phyloP scores from a whole-genome alignment of 345 rosid species.

The Euclidium syriacum region DNA sequence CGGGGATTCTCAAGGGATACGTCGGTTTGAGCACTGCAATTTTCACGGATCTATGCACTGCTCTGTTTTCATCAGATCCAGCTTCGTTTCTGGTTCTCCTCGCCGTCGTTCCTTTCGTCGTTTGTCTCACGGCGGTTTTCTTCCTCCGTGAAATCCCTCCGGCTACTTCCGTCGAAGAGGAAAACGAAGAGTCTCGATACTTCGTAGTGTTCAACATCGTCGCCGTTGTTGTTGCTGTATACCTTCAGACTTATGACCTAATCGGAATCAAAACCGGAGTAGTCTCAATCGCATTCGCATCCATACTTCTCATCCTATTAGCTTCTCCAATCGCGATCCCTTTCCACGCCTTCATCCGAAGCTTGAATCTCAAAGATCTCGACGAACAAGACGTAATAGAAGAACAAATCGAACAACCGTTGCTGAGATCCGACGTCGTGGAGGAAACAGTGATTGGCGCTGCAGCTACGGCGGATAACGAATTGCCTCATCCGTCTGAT shows the following conservation, averaged over 20 bases:
- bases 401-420: constrained; percentile 35
- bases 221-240: constrained; percentile 42
- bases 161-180: constrained; percentile 17
- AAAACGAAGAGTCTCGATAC: constrained; percentile 32
- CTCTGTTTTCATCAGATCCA: constrained; percentile 47
- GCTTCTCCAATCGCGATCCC: constrained; percentile 47
- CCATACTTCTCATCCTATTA: constrained; percentile 36
- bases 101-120: constrained; percentile 43
- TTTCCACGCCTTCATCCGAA: constrained; percentile 26
- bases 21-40: constrained; percentile 63
- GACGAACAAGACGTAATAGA: constrained; percentile 32
- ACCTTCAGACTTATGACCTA: constrained; percentile 46
- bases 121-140: constrained; percentile 42
- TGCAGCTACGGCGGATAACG: constrained; percentile 16
- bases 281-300: constrained; percentile 41
- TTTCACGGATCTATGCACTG: constrained; percentile 50
- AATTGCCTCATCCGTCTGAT: constrained; percentile 13
- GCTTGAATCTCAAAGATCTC: not conserved
- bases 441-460: constrained; percentile 17
- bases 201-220: constrained; percentile 44
- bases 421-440: constrained; percentile 26
- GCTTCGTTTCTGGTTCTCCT: constrained; percentile 47
- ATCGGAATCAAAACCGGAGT: constrained; percentile 37
- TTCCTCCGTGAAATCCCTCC: constrained; percentile 47
- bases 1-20: constrained; percentile 59